phyloP scores from a whole-genome alignment of 345 rosid species.

The Anacardium occidentale region DNA sequence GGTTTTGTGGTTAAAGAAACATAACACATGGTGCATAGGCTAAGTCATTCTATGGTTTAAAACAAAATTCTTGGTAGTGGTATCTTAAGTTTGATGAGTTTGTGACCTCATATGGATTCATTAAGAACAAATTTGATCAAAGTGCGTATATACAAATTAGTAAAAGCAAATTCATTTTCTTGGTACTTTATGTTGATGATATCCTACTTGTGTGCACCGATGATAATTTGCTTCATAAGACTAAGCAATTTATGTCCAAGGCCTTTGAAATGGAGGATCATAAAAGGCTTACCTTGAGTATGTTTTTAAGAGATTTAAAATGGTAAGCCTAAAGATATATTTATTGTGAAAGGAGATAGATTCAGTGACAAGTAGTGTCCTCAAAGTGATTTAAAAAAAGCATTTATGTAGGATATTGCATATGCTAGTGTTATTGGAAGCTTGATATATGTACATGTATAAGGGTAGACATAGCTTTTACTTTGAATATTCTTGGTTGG shows the following conservation, averaged over 20 bases:
- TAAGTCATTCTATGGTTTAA: no score
- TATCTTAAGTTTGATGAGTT: not conserved
- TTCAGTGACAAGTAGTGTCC: not conserved
- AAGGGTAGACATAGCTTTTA: not conserved
- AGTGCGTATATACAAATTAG: not conserved
- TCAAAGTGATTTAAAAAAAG: not conserved
- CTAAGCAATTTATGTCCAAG: not conserved
- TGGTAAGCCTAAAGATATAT: not conserved
- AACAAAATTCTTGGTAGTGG: not conserved
- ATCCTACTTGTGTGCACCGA: not conserved
- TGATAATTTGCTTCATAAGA: not conserved
- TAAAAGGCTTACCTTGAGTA: not conserved
- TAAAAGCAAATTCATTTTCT: not conserved
- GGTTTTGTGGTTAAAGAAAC: no score
- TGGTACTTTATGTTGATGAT: no score
- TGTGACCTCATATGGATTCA: not conserved
- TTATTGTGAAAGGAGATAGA: not conserved
- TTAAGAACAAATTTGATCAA: not conserved
- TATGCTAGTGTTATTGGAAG: not conserved
- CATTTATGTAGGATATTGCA: not conserved
- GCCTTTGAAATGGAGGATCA: not conserved
- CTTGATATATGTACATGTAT: no score
- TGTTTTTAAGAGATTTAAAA: not conserved
- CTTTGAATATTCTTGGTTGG: no score
- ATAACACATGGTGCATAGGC: no score